Base-by-base conservation (phyloP, 495 filamentous ascomycete genomes). In the Delitschia confertaspora region DNA sequence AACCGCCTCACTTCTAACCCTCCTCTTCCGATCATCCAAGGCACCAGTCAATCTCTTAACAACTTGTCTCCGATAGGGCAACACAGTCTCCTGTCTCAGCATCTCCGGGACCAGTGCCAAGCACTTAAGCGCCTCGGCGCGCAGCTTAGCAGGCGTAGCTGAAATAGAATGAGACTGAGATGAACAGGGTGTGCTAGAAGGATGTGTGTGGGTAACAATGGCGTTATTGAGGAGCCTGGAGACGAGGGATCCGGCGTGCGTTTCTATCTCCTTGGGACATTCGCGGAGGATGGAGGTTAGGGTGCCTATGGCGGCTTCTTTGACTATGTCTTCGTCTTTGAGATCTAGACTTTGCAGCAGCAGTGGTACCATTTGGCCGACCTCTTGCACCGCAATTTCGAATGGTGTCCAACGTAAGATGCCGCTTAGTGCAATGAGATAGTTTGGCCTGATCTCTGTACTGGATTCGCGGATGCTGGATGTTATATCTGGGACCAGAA, bases 301-400 rank as follows among this genome's bases (percentile, higher is more conserved):
- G 6, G 70, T 81, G 10, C 69, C 67, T 24, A 86, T 70, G 2
- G 79, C 80, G 19, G 77, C 76, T 25, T 70, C 63, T 45, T 82
- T 78, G 21, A 83, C 71, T n/a, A 65, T 59, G 3, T 66, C 56
- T 10, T 57, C 61, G 9, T 60, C 47, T 40, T 72, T 62, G 6
- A 84, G 70, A 44, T 84, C 79, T n/a, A 86, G 67, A 34, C 67
- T 73, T 56, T 84, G 82, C 3, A 85, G 70, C 31, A 86, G 72
- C n/a, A 83, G 70, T 0, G 82, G 78, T 4, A 78, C 64, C 14
- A 85, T 64, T 13, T 67, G 68, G 14, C 66, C 67, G 7, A 85
- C 66, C 50, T 78, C 71, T 1, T 75, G 69, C 49, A 75, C 67
- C 16, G 83, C 71, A 31, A 85, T 66, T 13, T 61, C 48, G 17